A percentile compares a stretch with the other conserved stretches of the same genome.
Evolutionary conservation across 352 stramenopile species (phyloP).

Genomic region (Phytophthora idaei): DNA sequence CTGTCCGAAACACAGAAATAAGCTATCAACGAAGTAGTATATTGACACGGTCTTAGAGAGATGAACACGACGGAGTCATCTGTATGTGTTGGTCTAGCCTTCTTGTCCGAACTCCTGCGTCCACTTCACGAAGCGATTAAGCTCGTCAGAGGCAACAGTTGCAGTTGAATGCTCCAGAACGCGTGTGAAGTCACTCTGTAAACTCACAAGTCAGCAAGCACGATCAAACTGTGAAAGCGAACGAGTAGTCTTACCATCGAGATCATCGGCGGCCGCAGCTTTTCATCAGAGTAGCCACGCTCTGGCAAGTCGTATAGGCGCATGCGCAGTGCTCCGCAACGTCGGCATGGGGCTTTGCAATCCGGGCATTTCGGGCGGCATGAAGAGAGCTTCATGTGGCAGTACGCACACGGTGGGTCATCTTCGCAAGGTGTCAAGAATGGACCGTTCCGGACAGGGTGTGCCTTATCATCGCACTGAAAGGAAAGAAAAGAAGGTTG

Average conservation of each 20-base stretch:
- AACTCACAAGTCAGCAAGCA: neutral
- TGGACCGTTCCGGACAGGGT: slow-evolving; percentile 56
- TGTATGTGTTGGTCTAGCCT: slow-evolving; percentile 68
- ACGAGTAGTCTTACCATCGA: slow-evolving; percentile 63
- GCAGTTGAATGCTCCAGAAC: slow-evolving; percentile 94
- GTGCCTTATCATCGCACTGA: slow-evolving; percentile 83
- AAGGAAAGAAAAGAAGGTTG: slow-evolving; percentile 4
- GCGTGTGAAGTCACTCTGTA: slow-evolving; percentile 95
- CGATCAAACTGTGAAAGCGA: neutral
- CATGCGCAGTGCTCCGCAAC: slow-evolving; percentile 83
- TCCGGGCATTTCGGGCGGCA: slow-evolving; percentile 67
- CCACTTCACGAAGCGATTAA: slow-evolving; percentile 98
- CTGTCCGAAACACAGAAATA: slow-evolving; percentile 23
- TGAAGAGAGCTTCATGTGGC: slow-evolving; percentile 89
- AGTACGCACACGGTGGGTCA: slow-evolving; percentile 86
- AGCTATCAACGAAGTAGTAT: slow-evolving; percentile 27
- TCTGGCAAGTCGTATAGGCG: slow-evolving; percentile 85
- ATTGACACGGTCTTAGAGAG: slow-evolving; percentile 34
- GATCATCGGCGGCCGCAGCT: slow-evolving; percentile 86
- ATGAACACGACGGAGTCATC: slow-evolving; percentile 30
- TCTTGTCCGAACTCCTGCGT: slow-evolving; percentile 99
- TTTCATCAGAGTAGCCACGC: slow-evolving; percentile 83
- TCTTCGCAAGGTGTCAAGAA: slow-evolving; percentile 87
- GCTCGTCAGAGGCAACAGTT: slow-evolving; percentile 96
- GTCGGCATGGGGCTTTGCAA: slow-evolving; percentile 73